Percentiles rank a stretch among this genome's conserved stretches.
These are phyloP conservation scores for Lactifluus volemus DNA, from an alignment of 768 basidiomycete genomes.

Conservation along the genomic window DNA sequence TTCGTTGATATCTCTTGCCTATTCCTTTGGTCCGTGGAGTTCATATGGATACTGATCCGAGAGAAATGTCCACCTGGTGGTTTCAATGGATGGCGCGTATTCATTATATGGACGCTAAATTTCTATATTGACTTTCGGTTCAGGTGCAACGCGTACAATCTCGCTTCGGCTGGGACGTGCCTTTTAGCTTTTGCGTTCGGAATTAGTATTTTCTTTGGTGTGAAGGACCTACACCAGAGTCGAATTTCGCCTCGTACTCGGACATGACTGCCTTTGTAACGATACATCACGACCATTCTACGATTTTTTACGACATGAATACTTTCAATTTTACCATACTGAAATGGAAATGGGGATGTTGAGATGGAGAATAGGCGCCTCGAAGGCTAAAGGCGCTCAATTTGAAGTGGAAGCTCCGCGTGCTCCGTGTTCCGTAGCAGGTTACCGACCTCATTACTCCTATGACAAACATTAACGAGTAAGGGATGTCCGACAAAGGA, in stretches of 20 bases:
- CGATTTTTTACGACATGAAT: background rate
- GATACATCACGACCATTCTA: background rate
- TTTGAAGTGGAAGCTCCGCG: background rate
- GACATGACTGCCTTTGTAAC: constrained; percentile 23
- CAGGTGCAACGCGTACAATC: constrained; percentile 68
- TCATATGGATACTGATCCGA: constrained; percentile 52
- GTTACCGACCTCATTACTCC: background rate
- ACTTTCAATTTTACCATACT: background rate
- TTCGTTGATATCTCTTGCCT: constrained; percentile 40
- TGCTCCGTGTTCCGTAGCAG: background rate
- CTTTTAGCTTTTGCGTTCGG: constrained; percentile 47
- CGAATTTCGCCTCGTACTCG: constrained; percentile 55
- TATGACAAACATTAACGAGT: constrained; percentile 9
- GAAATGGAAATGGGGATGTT: background rate
- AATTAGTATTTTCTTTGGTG: constrained; percentile 51
- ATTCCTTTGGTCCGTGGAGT: constrained; percentile 48
- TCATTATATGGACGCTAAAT: background rate
- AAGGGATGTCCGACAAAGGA: background rate
- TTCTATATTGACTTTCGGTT: constrained; percentile 2
- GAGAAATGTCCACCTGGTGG: constrained; percentile 54
- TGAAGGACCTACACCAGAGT: constrained; percentile 56
- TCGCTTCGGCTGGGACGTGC: constrained; percentile 54
- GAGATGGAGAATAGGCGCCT: background rate
- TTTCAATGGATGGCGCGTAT: constrained; percentile 54
- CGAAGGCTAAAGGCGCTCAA: background rate